Evolutionary conservation across 2,329 filamentous ascomycete genomes (phyloP).

Genomic region (Curvularia eragrostidis): DNA sequence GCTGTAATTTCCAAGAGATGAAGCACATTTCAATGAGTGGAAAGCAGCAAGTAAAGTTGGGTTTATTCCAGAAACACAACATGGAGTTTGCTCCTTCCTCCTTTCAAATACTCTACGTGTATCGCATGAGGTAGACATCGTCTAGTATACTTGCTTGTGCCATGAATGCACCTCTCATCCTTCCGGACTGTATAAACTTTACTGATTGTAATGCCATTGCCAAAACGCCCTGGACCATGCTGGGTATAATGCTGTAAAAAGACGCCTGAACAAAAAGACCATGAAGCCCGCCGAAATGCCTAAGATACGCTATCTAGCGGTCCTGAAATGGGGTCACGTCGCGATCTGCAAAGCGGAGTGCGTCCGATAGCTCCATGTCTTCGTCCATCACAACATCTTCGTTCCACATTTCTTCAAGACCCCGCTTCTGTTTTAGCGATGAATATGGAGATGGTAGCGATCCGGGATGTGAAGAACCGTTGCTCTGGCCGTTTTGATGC

Average conservation of each 20-base stretch:
- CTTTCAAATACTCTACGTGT: background rate
- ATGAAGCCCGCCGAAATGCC: background rate
- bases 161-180: background rate
- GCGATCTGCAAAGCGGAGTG: constrained; percentile 38
- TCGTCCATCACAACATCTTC: constrained; percentile 46
- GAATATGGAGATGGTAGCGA: constrained; percentile 8
- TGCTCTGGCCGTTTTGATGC: constrained; percentile 13
- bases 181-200: background rate
- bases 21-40: background rate
- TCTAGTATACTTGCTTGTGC: background rate
- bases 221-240: constrained; percentile 21
- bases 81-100: background rate
- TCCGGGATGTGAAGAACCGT: constrained; percentile 9
- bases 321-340: constrained; percentile 20
- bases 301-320: constrained; percentile 3
- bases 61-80: background rate
- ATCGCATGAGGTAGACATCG: background rate
- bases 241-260: constrained; percentile 29
- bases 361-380: constrained; percentile 36
- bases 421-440: constrained; percentile 32
- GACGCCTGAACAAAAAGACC: constrained; percentile 10
- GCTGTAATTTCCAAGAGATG: no score
- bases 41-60: background rate
- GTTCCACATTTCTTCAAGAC: constrained; percentile 35
- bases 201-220: background rate